Evolutionary conservation across 2,329 filamentous ascomycete species (phyloP).

Genomic region (Emericellopsis atlantica): DNA sequence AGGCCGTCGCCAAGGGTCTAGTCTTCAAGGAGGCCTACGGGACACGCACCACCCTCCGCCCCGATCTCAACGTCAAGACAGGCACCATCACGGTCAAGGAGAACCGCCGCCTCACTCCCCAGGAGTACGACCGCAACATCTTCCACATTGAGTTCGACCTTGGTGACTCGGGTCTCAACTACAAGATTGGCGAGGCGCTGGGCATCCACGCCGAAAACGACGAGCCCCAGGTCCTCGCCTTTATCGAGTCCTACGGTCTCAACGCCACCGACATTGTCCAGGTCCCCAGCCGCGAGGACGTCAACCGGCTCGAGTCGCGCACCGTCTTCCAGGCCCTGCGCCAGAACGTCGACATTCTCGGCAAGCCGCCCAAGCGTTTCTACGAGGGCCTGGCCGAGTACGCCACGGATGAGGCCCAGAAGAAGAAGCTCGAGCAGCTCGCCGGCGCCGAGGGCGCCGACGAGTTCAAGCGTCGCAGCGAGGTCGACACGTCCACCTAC

Average conservation of each 20-base stretch:
- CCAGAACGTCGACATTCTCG: slow-evolving; percentile 94
- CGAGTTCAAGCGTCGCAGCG: slow-evolving; percentile 84
- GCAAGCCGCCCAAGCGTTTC: slow-evolving; percentile 93
- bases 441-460: slow-evolving; percentile 67
- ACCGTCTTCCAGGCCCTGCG: slow-evolving; percentile 86
- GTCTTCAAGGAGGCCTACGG: slow-evolving; percentile 91
- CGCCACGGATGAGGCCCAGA: slow-evolving; percentile 70
- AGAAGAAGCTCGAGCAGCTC: slow-evolving; percentile 64
- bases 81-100: slow-evolving; percentile 84
- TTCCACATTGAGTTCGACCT: slow-evolving; percentile 99
- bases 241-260: slow-evolving; percentile 84
- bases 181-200: slow-evolving; percentile 94
- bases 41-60: slow-evolving; percentile 61
- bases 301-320: slow-evolving; percentile 64
- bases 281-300: slow-evolving; percentile 73
- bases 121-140: slow-evolving; percentile 91
- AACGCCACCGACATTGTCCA: slow-evolving; percentile 77
- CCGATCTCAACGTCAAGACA: slow-evolving; percentile 78
- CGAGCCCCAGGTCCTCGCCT: slow-evolving; percentile 60
- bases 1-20: slow-evolving; percentile 74
- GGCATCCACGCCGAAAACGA: slow-evolving; percentile 96
- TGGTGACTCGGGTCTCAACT: slow-evolving; percentile 78
- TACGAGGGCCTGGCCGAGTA: slow-evolving; percentile 87
- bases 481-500: slow-evolving; percentile 85
- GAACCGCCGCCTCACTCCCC: slow-evolving; percentile 82